A percentile compares a stretch with the other conserved stretches of the same genome.
Evolutionary conservation across 139 green algal genomes (phyloP).

Genomic region (Micractinium conductrix): DNA sequence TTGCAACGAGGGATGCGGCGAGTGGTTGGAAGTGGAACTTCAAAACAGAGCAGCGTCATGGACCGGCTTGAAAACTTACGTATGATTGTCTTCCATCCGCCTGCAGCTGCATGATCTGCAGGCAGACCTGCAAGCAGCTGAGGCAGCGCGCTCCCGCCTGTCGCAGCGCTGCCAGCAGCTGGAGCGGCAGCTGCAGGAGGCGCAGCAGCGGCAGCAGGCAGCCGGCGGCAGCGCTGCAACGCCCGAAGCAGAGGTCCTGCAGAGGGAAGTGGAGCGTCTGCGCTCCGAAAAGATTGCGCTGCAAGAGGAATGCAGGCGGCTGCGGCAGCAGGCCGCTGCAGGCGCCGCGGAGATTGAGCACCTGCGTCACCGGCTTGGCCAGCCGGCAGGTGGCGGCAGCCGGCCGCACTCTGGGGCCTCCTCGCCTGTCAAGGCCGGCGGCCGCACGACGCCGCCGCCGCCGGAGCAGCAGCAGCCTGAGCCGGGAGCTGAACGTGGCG

Average conservation of each 20-base stretch:
- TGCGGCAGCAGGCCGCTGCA: slow-evolving; percentile 18
- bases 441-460: not conserved
- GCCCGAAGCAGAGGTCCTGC: not conserved
- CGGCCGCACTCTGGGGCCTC: not conserved
- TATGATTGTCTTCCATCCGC: no score
- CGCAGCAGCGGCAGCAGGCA: not conserved
- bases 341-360: slow-evolving; percentile 9
- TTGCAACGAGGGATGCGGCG: not conserved
- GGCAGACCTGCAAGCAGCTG: not conserved
- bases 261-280: slow-evolving; percentile 13
- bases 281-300: not conserved
- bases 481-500: not conserved
- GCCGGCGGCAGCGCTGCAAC: not conserved
- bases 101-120: not conserved
- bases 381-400: not conserved
- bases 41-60: no score
- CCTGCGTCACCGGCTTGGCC: not conserved
- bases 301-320: slow-evolving; percentile 10
- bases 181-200: not conserved
- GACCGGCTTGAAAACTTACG: no score
- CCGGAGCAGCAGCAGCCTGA: not conserved
- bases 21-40: not conserved
- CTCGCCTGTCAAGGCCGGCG: not conserved
- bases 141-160: not conserved
- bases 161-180: not conserved